These are phyloP conservation scores for Martensiomyces pterosporus DNA, from an alignment of 192 early-diverging fungal species.

Conservation along the genomic window DNA sequence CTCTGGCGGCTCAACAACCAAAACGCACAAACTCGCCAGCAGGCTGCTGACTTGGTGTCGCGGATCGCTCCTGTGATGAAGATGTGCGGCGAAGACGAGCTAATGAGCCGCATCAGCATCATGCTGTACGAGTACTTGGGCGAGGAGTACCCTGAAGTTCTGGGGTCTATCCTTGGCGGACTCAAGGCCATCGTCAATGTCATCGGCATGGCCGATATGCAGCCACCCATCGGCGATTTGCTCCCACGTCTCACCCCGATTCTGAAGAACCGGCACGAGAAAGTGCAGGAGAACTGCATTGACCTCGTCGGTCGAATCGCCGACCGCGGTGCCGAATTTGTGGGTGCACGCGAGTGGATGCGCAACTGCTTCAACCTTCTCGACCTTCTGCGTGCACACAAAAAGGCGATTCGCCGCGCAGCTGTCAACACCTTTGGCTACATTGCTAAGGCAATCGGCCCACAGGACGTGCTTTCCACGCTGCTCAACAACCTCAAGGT, in stretches of 20 bases:
- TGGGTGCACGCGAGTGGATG: constrained; percentile 99
- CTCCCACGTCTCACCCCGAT: constrained; percentile 97
- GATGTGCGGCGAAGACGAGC: constrained; percentile 89
- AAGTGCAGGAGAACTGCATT: constrained; percentile 88
- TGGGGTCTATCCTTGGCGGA: constrained; percentile 89
- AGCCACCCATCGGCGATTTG: constrained; percentile 96
- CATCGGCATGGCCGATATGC: constrained; percentile 98
- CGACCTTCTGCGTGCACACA: constrained; percentile 94
- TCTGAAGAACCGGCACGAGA: constrained; percentile 94
- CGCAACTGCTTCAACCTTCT: constrained; percentile 97
- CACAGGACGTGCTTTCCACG: constrained; percentile 98
- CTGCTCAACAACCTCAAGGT: constrained; percentile 97
- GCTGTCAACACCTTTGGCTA: constrained; percentile 99
- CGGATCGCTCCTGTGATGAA: constrained; percentile 92
- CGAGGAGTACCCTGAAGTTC: constrained; percentile 98
- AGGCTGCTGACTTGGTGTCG: constrained; percentile 94
- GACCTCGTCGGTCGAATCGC: constrained; percentile 98
- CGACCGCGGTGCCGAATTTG: constrained; percentile 95
- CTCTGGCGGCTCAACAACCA: constrained; percentile 98
- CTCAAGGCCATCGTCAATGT: constrained; percentile 96
- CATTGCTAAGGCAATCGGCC: constrained; percentile 98
- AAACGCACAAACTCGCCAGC: constrained; percentile 90
- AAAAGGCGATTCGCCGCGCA: constrained; percentile 91
- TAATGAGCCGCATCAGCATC: constrained; percentile 90
- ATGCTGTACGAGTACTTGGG: constrained; percentile 97